Base-by-base conservation (phyloP, 805 yeast genomes). In the Monosporozyma aquatica region DNA sequence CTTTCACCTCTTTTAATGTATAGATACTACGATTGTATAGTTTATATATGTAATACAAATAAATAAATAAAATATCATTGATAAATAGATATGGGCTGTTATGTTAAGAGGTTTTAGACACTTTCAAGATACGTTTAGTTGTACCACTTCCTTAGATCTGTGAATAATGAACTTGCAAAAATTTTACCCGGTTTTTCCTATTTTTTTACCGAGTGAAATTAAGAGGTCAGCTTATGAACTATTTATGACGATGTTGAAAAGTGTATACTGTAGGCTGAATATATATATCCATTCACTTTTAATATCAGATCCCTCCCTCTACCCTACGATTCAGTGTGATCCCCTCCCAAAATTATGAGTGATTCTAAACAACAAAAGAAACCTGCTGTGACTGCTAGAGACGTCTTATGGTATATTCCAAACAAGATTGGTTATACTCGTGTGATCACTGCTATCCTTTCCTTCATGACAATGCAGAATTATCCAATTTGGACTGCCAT, bases 371-470 rank as follows among this genome's bases (percentile, higher is more conserved):
- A 10, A 20, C 36, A 10, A 20, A 11, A 11, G 5, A 39, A 39
- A 18, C 37, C 29, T 11, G 35, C 27, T 6, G 47, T 65, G 33
- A 70, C 82, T 11, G 61, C 75, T 3, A 53, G 60, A 23, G 76
- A 80, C 48, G 78, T 90, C 41, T 77, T 85, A 62, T 67, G 80
- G 50, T 92, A 77, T 63, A 80, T 90, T 41, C 98, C 98, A 9
- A 92, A 92, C 62, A 69, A 85, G 52, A 90, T 92, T 52, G 98
- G 99, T 2, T 87, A 86, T 61, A 58, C 80, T 35, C 76, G 99
- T 48, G 89, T 94, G 15, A 52, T 82, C 28, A 78, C 95, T 18
- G 94, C 95, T 9, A 56, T 87, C 38, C 66, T 83, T 33, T 87
- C 97, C 30, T 78, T 89, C 49, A 68, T 76, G 47, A 73, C 83